A percentile compares a stretch with the other conserved stretches of the same genome.
Conservation (phyloP, 805 yeast genomes). For the Candida odintsovae region DNA sequence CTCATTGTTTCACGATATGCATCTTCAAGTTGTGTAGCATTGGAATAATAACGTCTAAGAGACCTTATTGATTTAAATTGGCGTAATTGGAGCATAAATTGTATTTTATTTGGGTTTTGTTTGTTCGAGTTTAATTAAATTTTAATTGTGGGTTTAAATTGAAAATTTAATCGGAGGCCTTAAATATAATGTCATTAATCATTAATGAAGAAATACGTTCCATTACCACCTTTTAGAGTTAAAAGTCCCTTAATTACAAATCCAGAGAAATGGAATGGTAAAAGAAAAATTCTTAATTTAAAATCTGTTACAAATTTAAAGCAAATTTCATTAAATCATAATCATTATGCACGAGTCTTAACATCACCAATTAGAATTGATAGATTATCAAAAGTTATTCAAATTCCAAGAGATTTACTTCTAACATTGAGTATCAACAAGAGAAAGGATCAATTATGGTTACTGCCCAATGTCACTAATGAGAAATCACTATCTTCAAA, state of each 20-base stretch:
- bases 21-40: conserved; percentile 1
- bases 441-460: conserved; percentile 3
- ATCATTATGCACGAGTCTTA: conserved; percentile 34
- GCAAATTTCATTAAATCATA: conserved; percentile 13
- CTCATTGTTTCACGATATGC: conserved; percentile 36
- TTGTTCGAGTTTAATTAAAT: too few relatives aligned
- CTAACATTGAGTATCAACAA: conserved; percentile 6
- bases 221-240: conserved; percentile 3
- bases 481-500: conserved; percentile 6
- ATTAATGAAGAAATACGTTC: conserved; percentile 6
- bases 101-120: too few relatives aligned
- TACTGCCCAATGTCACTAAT: conserved; percentile 9
- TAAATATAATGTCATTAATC: too few relatives aligned
- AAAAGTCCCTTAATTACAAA: conserved; percentile 9
- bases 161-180: neutral
- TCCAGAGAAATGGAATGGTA: conserved; percentile 9
- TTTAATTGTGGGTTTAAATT: neutral
- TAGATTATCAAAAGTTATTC: conserved; percentile 25
- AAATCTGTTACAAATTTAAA: conserved; percentile 8
- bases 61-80: conserved; percentile 1
- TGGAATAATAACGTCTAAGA: conserved; percentile 9
- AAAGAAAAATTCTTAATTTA: neutral
- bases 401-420: conserved; percentile 8
- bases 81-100: neutral
- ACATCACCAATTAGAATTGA: conserved; percentile 41